Evolutionary conservation across 805 yeast species (phyloP), one percentile per base, ranked within the genome.

Genomic region (Kregervanrija delftensis): DNA sequence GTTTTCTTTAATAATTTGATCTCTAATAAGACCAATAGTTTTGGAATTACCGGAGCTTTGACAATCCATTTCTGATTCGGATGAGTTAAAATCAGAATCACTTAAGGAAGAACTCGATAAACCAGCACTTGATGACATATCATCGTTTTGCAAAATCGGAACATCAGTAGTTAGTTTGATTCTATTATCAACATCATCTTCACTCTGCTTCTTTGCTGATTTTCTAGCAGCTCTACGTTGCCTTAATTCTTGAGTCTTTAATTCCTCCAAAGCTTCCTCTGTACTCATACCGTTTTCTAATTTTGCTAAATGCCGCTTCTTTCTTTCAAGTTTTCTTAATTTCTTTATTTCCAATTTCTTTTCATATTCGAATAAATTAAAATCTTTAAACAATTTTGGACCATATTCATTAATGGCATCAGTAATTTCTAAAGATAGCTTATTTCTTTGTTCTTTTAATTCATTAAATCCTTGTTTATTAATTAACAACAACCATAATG

Each of bases 311-410:
- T 52, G 50, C 41, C 52, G 53, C 52, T 50, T 57, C 48, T 46
- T 54, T 45, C 60, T 56, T 44, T 57, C 60, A 42, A 43, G 39
- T 42, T 50, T 56, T 44, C 53, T 48, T 30, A 60, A 57, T 31
- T 59, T 59, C 42, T 64, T 64, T 9, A 57, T 49, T 41, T 65
- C 65, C 48, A 64, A 53, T 39, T 62, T 60, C 47, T 72, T 68
- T 48, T 70, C 72, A 49, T 72, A 61, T 45, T 74, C 74, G 42
- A 73, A 61, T 47, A 77, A 62, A 51, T 83, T 83, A 59, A 90
- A 86, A 64, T 90, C 96, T 4, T 96, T 91, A 72, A 81, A 90
- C 44, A 93, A 64, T 57, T 81, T 76, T 4, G 95, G 93, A 0
- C 97, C 98, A 46, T 81, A 74, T 37, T 75, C 78, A 60, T 90